These are phyloP conservation scores for Rubus parviflorus DNA, from an alignment of 306 rosid species.

Conservation along the genomic window DNA sequence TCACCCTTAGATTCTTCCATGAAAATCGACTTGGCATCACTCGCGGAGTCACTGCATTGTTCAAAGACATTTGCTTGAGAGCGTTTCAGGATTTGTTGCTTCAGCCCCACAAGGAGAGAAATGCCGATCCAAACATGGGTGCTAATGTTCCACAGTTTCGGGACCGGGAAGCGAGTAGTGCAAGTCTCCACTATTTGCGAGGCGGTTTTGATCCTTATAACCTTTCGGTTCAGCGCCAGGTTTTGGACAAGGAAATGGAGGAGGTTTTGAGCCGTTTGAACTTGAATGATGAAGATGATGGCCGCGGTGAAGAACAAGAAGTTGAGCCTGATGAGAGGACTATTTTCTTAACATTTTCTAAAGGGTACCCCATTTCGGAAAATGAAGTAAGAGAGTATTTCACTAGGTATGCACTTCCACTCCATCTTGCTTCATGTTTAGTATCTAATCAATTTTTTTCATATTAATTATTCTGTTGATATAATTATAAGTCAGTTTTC, in stretches of 20 bases:
- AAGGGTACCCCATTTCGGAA: conserved; percentile 62
- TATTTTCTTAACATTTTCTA: conserved; percentile 60
- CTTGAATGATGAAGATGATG: conserved; percentile 1
- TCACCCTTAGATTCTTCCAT: conserved; percentile 40
- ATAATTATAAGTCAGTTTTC: neutral
- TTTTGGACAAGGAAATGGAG: conserved; percentile 19
- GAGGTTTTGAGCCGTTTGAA: conserved; percentile 26
- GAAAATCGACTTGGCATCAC: conserved; percentile 25
- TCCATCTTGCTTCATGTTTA: neutral
- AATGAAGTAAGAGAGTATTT: conserved; percentile 49
- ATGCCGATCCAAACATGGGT: neutral
- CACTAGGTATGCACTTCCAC: conserved; percentile 25
- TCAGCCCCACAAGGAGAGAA: neutral
- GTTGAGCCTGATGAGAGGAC: conserved; percentile 50
- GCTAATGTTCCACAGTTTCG: neutral
- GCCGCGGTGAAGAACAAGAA: neutral
- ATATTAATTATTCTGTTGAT: neutral
- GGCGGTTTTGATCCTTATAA: neutral
- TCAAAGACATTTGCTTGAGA: conserved; percentile 39
- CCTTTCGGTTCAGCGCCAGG: neutral
- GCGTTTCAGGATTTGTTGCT: conserved; percentile 53
- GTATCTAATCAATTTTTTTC: neutral
- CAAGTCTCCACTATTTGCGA: neutral
- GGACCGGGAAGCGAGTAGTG: neutral
- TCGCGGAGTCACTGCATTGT: conserved; percentile 18